These are phyloP conservation scores for Backusella circina DNA, from an alignment of 192 early-diverging fungal genomes.

Conservation along the genomic window DNA sequence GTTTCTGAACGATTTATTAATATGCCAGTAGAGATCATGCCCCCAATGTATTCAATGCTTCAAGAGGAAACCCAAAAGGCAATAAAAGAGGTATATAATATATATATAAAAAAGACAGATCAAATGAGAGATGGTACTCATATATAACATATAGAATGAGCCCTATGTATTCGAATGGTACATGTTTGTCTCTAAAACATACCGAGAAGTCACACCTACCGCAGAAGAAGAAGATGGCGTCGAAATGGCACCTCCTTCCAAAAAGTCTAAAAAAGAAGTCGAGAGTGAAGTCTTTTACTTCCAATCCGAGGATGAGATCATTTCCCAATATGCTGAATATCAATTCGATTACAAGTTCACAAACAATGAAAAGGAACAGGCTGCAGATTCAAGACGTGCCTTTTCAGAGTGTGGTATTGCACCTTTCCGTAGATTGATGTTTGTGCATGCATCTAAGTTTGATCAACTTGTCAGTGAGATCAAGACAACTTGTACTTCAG, in stretches of 20 bases:
- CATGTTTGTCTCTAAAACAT: conserved; percentile 77
- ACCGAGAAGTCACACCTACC: conserved; percentile 66
- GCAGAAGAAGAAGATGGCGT: conserved; percentile 50
- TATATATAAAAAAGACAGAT: conserved; percentile 2
- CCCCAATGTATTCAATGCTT: conserved; percentile 91
- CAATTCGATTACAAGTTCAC: conserved; percentile 84
- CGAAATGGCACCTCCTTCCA: conserved; percentile 25
- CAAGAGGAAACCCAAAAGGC: conserved; percentile 77
- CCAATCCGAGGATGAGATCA: conserved; percentile 91
- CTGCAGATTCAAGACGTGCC: conserved; percentile 71
- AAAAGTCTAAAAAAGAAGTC: conserved; percentile 38
- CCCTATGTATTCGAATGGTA: conserved; percentile 83
- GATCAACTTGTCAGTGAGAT: conserved; percentile 47
- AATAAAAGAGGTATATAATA: conserved; percentile 67
- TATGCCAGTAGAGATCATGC: conserved; percentile 91
- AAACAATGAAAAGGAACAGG: conserved; percentile 50
- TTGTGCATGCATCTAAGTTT: conserved; percentile 57
- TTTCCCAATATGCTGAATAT: conserved; percentile 70
- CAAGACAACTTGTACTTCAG: conserved; percentile 31
- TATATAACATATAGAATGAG: conserved; percentile 43
- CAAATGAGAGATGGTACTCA: background rate
- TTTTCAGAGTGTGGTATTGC: conserved; percentile 87
- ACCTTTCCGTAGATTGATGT: conserved; percentile 63
- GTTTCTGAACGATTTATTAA: conserved; percentile 91
- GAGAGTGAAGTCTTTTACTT: conserved; percentile 60